A percentile compares a stretch with the other conserved stretches of the same genome.
These are phyloP conservation scores for Salix purpurea DNA, from an alignment of 345 rosid species.

Conservation along the genomic window DNA sequence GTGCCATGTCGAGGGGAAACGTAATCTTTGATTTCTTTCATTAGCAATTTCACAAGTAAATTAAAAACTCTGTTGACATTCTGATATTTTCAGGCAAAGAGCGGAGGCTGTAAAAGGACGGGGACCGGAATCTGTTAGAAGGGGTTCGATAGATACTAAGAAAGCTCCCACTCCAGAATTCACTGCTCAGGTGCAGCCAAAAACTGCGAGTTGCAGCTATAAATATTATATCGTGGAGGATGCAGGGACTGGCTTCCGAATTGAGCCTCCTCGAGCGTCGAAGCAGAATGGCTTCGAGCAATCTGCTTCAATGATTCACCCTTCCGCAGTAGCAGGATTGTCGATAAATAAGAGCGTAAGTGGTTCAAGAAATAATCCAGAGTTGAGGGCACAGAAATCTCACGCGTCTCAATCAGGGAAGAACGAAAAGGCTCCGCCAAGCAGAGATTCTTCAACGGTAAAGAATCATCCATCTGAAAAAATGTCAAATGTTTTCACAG, in stretches of 20 bases:
- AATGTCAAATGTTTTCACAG: too few species aligned
- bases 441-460: slow-evolving; percentile 40
- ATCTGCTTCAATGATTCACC: slow-evolving; percentile 52
- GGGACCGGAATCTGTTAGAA: slow-evolving; percentile 65
- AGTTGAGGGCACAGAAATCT: slow-evolving; percentile 30
- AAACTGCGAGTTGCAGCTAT: slow-evolving; percentile 32
- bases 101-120: slow-evolving; percentile 56
- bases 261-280: slow-evolving; percentile 33
- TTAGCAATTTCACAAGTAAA: neutral
- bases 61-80: too few species aligned
- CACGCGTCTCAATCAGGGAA: slow-evolving; percentile 24
- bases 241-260: slow-evolving; percentile 38
- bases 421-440: slow-evolving; percentile 17
- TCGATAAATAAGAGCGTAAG: slow-evolving; percentile 24
- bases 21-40: neutral
- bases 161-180: slow-evolving; percentile 56
- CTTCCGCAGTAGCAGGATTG: slow-evolving; percentile 22
- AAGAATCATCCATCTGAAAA: neutral
- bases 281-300: slow-evolving; percentile 26
- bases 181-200: slow-evolving; percentile 46
- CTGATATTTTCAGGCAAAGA: slow-evolving; percentile 41
- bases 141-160: slow-evolving; percentile 49
- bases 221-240: slow-evolving; percentile 41
- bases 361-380: slow-evolving; percentile 31
- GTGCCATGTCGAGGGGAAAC: neutral